Conservation (phyloP, 768 basidiomycete species). For the Panaeolus cyanescens region DNA sequence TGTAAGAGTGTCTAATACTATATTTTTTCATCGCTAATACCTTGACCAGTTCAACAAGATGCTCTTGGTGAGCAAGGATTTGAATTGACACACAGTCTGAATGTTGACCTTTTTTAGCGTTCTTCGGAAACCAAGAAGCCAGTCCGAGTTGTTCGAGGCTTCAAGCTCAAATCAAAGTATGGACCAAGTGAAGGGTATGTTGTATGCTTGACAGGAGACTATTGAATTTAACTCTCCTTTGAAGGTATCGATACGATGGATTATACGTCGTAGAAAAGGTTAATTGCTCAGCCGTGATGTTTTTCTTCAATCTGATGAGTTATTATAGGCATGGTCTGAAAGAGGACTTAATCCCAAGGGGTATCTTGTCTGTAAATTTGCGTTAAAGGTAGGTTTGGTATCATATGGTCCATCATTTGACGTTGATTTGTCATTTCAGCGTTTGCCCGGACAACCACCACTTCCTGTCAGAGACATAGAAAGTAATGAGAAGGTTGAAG, state of each 20-base stretch:
- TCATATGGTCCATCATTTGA: neutral
- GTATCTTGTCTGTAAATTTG: slow-evolving; percentile 82
- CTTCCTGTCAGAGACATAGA: slow-evolving; percentile 34
- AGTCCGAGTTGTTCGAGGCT: slow-evolving; percentile 86
- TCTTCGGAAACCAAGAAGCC: slow-evolving; percentile 84
- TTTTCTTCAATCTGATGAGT: neutral
- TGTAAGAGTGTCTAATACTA: slow-evolving; percentile 25
- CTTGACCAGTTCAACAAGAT: slow-evolving; percentile 60
- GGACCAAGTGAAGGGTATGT: slow-evolving; percentile 78
- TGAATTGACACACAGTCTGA: neutral
- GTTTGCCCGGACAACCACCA: slow-evolving; percentile 56
- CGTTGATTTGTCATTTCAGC: slow-evolving; percentile 31
- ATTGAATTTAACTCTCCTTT: neutral
- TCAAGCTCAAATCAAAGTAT: slow-evolving; percentile 69
- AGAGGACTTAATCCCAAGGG: slow-evolving; percentile 68
- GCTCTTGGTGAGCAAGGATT: slow-evolving; percentile 46
- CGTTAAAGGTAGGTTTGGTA: slow-evolving; percentile 63
- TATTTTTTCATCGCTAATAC: neutral
- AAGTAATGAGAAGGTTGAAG: neutral
- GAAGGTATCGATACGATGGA: slow-evolving; percentile 89
- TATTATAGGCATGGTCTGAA: slow-evolving; percentile 69
- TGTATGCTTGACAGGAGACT: neutral
- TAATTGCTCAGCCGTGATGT: neutral
- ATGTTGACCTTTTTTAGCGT: slow-evolving; percentile 37
- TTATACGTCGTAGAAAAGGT: slow-evolving; percentile 81